Base-by-base conservation (phyloP, 2,329 filamentous ascomycete genomes). In the Colletotrichum acutatum region DNA sequence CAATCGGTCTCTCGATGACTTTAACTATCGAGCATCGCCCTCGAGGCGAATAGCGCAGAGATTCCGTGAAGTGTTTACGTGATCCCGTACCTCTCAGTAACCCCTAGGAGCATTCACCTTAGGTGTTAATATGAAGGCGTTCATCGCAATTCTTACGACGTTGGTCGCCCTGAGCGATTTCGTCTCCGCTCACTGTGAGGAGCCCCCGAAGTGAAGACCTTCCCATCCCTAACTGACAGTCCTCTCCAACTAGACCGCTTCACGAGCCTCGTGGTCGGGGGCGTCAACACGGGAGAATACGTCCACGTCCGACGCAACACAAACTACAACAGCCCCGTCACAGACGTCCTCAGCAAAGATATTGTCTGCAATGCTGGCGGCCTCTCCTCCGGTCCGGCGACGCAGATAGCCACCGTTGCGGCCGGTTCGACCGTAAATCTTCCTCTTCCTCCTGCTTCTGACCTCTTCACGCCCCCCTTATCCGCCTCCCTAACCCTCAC, bases 271-370 rank as follows among this genome's bases (percentile, higher is more conserved):
- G 68, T 74, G 5, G 72, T 71, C 5, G 68, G 49, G 14, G 63
- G 58, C 62, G 22, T 19, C 8, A 71, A 72, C 63, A 74, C 72
- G n/a, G 72, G 72, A 12, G 72, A 74, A 26, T 74, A 74, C 46
- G 63, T 68, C 11, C n/a, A 65, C 14, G 72, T 74, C 22, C 58
- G 72, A 22, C 32, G 30, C 16, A 74, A 74, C 63, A 66, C 63
- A 19, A 74, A 74, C 58, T 49, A 72, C 77, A 91, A 90, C 81
- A 86, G 79, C 24, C 88, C 88, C 5, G 83, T 90, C 12, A 84
- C 82, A 16, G 82, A 85, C 74, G 85, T 87, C 22, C 76, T 78
- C 16, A 81, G 83, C 19, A 81, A 77, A 49, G 83, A 84, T 74
- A 80, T 88, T 19, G 81, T 84, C 57, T 89, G 87, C 77, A 88